These are phyloP conservation scores for Sphaceloma murrayae DNA, from an alignment of 2,329 filamentous ascomycete genomes.

Conservation along the genomic window DNA sequence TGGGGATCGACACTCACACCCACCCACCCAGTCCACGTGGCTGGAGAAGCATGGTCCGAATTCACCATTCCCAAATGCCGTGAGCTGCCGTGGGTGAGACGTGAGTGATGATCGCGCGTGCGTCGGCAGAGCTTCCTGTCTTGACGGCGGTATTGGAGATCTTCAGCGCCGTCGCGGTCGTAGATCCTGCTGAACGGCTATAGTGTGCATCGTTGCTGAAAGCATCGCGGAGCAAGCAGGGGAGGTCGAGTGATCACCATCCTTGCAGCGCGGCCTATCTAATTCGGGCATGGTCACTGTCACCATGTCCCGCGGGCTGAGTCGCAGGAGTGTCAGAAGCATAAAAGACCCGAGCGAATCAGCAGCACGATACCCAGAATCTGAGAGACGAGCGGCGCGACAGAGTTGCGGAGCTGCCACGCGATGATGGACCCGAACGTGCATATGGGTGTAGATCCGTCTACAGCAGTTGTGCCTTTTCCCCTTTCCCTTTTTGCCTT, in stretches of 20 bases:
- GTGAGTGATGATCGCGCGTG: slow-evolving; percentile 3
- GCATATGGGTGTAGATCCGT: no score
- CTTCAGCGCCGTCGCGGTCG: background rate
- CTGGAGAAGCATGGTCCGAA: slow-evolving; percentile 1
- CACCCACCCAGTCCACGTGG: no score
- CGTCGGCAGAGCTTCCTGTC: slow-evolving; percentile 1
- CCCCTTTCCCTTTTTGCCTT: no score
- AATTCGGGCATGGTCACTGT: background rate
- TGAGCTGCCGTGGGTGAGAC: no score
- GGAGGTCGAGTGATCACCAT: slow-evolving; percentile 2
- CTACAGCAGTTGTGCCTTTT: no score
- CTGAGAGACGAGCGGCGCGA: background rate
- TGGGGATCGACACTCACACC: no score
- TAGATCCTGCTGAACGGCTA: background rate
- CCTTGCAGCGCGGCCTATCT: slow-evolving; percentile 2
- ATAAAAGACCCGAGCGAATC: background rate
- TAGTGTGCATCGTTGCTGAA: slow-evolving; percentile 5
- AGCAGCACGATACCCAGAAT: background rate
- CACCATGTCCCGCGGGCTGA: slow-evolving; percentile 3
- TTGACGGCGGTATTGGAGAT: background rate
- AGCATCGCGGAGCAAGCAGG: slow-evolving; percentile 8
- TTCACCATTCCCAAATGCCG: slow-evolving; percentile 3
- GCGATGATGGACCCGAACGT: background rate
- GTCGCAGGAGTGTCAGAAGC: slow-evolving; percentile 1
- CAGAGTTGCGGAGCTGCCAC: slow-evolving; percentile 6